Percentiles rank a stretch among this genome's conserved stretches.
These are phyloP conservation scores for Apophysomyces sp. DNA, from an alignment of 371 early-diverging fungal species.

Conservation along the genomic window DNA sequence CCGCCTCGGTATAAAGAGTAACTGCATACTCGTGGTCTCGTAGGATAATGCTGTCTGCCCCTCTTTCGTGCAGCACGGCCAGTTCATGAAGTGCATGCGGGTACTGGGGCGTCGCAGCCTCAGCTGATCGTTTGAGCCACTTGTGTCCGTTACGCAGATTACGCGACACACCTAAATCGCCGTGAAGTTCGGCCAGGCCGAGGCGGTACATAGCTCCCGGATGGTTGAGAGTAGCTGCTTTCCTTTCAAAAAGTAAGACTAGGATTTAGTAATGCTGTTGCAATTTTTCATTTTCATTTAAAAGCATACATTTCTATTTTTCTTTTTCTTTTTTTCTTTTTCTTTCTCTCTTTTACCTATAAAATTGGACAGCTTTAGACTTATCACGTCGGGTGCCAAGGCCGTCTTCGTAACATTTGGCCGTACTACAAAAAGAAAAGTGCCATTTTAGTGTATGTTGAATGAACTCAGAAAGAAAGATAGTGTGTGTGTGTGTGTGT, in stretches of 20 bases:
- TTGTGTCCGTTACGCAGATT: conserved; percentile 77
- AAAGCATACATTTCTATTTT: conserved; percentile 4
- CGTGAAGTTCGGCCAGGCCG: conserved; percentile 71
- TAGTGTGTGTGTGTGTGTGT: background rate
- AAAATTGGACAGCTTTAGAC: conserved; percentile 61
- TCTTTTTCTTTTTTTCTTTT: background rate
- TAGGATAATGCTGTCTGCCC: conserved; percentile 70
- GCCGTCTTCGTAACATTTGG: conserved; percentile 67
- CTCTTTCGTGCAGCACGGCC: conserved; percentile 70
- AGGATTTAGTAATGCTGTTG: background rate
- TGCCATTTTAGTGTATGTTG: background rate
- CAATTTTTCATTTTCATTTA: background rate
- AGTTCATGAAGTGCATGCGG: conserved; percentile 83
- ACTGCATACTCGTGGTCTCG: conserved; percentile 69
- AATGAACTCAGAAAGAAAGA: conserved; percentile 4
- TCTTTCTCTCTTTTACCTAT: conserved; percentile 34
- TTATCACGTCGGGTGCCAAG: conserved; percentile 56
- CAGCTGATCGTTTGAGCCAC: conserved; percentile 78
- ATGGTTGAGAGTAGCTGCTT: conserved; percentile 72
- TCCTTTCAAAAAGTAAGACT: conserved; percentile 31
- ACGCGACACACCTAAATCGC: conserved; percentile 63
- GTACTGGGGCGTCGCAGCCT: conserved; percentile 71
- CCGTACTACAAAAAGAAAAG: conserved; percentile 37
- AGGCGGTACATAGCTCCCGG: conserved; percentile 76
- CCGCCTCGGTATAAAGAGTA: conserved; percentile 57